Percentiles rank a stretch among this genome's conserved stretches.
Conservation (phyloP, 441 rosid genomes). For the Brassica hybrid region DNA sequence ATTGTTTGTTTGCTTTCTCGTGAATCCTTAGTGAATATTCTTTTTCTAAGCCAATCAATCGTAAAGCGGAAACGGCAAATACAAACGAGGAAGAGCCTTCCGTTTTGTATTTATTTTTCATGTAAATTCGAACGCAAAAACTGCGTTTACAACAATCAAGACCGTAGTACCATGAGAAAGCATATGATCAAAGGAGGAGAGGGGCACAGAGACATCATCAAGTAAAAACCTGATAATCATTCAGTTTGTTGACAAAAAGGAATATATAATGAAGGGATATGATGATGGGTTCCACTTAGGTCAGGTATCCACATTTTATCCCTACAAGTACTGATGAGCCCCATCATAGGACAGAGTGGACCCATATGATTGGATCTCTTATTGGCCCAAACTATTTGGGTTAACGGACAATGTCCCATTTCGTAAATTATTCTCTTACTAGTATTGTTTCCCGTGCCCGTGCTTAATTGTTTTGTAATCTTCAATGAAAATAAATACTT, state of each 20-base stretch:
- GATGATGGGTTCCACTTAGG: conserved; percentile 29
- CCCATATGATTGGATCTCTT: no score
- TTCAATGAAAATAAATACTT: no score
- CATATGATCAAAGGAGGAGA: background rate
- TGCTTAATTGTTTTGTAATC: no score
- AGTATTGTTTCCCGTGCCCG: no score
- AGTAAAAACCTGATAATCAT: background rate
- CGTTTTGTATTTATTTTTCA: background rate
- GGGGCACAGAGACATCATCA: conserved; percentile 25
- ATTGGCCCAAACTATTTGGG: no score
- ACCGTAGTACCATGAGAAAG: background rate
- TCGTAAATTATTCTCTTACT: no score
- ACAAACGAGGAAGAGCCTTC: background rate
- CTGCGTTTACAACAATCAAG: no score
- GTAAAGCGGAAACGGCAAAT: background rate
- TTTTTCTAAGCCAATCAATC: background rate
- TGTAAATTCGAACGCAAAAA: background rate
- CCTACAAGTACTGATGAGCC: no score
- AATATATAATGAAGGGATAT: conserved; percentile 17
- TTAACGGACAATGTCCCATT: no score
- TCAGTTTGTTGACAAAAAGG: conserved; percentile 13
- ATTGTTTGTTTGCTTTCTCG: background rate
- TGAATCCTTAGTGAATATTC: background rate
- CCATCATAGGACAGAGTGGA: no score
- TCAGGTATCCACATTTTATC: no score